These are phyloP conservation scores for Seiridium cupressi DNA, from an alignment of 2,329 filamentous ascomycete species.

Conservation along the genomic window DNA sequence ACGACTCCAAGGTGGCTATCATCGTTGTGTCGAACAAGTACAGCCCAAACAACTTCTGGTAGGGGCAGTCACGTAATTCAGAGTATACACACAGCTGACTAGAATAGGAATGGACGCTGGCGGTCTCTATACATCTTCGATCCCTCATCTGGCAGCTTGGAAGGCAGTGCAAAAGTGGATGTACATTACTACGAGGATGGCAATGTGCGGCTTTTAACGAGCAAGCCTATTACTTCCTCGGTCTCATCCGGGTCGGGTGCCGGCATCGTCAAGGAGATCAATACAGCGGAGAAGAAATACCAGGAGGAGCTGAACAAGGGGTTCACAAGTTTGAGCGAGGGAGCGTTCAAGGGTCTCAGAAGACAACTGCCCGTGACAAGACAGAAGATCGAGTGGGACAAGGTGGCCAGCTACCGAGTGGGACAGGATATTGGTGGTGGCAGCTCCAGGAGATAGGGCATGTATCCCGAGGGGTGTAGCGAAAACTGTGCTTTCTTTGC, in stretches of 20 bases:
- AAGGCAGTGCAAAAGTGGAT: constrained; percentile 84
- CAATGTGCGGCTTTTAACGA: constrained; percentile 91
- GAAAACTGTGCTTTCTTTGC: too few relatives aligned
- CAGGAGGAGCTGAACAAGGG: constrained; percentile 94
- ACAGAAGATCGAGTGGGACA: constrained; percentile 99
- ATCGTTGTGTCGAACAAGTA: constrained; percentile 94
- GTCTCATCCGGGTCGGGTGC: constrained; percentile 62
- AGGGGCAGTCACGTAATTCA: constrained; percentile 17
- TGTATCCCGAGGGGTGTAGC: too few relatives aligned
- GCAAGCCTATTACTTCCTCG: constrained; percentile 66
- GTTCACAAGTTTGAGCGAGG: constrained; percentile 85
- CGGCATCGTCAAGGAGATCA: constrained; percentile 76
- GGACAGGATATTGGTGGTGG: constrained; percentile 77
- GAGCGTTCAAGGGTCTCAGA: constrained; percentile 89
- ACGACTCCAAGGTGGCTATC: constrained; percentile 74
- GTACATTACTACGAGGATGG: constrained; percentile 99
- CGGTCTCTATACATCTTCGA: constrained; percentile 81
- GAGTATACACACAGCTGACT: background rate
- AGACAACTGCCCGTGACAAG: constrained; percentile 93
- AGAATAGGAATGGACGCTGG: constrained; percentile 89
- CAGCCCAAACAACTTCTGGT: constrained; percentile 98
- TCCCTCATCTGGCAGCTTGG: constrained; percentile 65
- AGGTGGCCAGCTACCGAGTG: constrained; percentile 87
- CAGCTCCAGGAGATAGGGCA: constrained; percentile 49
- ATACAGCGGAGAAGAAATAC: constrained; percentile 81